Percentiles rank a stretch among this genome's conserved stretches.
phyloP scores from a whole-genome alignment of 2,329 filamentous ascomycete species.

The Colletotrichum nymphaeae region DNA sequence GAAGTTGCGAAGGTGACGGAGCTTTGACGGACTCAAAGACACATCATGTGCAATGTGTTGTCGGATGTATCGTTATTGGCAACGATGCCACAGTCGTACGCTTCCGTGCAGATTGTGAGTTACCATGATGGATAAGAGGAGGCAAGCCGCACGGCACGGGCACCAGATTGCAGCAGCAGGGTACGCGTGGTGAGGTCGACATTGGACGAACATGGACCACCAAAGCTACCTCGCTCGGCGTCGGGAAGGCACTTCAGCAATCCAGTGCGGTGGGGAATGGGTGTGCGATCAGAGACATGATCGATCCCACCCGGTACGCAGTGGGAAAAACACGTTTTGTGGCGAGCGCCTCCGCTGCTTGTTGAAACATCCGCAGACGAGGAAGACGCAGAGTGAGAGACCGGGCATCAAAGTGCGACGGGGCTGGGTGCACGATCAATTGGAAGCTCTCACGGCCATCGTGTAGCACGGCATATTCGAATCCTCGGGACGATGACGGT shows the following conservation, averaged over 20 bases:
- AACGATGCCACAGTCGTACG: not conserved
- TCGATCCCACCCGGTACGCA: slow-evolving; percentile 1
- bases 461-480: slow-evolving; percentile 16
- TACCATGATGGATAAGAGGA: slow-evolving; percentile 6
- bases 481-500: slow-evolving; percentile 12
- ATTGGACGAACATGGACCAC: slow-evolving; percentile 30
- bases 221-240: not conserved
- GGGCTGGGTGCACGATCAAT: not conserved
- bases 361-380: not conserved
- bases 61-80: not conserved
- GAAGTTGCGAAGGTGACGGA: not conserved
- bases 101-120: slow-evolving; percentile 24
- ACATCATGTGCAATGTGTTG: slow-evolving; percentile 1
- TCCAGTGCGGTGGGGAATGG: slow-evolving; percentile 10
- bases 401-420: not conserved
- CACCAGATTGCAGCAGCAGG: slow-evolving; percentile 4
- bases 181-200: not conserved
- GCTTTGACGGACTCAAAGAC: slow-evolving; percentile 21
- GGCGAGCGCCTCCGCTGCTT: slow-evolving; percentile 11
- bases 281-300: slow-evolving; percentile 17
- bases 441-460: not conserved
- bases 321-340: slow-evolving; percentile 29
- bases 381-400: not conserved
- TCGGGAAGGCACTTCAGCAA: not conserved
- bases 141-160: not conserved